These are phyloP conservation scores for Sporothrix mexicana DNA, from an alignment of 2,329 filamentous ascomycete genomes.

Conservation along the genomic window DNA sequence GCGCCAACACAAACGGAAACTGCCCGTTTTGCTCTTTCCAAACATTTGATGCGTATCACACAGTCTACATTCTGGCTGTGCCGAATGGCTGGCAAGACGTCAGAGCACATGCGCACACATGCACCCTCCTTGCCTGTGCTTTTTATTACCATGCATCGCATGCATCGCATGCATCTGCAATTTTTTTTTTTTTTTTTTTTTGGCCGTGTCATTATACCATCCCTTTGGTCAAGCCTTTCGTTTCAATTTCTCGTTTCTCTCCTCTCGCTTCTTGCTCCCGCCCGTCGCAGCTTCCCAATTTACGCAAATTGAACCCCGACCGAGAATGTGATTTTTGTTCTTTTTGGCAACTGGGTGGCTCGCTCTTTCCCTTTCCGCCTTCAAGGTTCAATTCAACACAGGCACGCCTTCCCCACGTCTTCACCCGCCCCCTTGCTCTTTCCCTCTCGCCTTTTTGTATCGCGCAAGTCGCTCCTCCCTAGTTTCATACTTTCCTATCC, in stretches of 20 bases:
- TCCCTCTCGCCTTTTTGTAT: too few relatives aligned
- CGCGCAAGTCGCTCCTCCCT: not conserved
- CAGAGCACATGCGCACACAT: constrained; percentile 18
- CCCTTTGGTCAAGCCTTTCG: not conserved
- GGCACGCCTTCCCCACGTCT: constrained; percentile 7
- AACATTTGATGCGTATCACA: not conserved
- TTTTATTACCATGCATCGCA: constrained; percentile 10
- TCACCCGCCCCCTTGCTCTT: not conserved
- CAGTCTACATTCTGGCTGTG: constrained; percentile 2
- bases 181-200: not conserved
- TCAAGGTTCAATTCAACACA: not conserved
- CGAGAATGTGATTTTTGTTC: not conserved
- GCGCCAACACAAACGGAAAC: not conserved
- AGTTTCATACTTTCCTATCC: constrained; percentile 16
- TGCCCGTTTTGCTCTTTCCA: not conserved
- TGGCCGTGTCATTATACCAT: not conserved
- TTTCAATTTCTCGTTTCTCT: not conserved
- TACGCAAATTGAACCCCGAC: not conserved
- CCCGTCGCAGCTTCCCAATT: constrained; percentile 23
- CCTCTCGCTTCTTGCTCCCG: not conserved
- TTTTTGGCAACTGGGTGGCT: constrained; percentile 12
- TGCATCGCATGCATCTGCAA: not conserved
- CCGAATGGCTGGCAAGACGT: constrained; percentile 9
- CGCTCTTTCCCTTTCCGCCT: constrained; percentile 29
- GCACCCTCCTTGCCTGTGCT: constrained; percentile 28